Conservation (phyloP, 768 basidiomycete species). For the Mycena crocata region DNA sequence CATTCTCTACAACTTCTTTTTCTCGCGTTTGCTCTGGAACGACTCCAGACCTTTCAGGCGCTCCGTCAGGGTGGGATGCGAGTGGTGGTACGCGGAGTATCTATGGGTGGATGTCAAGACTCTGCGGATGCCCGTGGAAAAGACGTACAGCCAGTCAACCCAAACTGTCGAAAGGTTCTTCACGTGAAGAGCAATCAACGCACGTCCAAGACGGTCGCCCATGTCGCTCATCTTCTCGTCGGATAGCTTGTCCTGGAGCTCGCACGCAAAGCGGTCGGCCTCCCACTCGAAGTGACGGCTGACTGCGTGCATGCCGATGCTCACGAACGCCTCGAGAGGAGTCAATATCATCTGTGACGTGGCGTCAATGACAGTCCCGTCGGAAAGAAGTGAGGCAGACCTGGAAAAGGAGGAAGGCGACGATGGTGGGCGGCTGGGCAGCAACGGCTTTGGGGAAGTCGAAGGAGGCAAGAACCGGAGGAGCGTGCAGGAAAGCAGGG, state of each 20-base stretch:
- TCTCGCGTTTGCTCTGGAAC: constrained; percentile 53
- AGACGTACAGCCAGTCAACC: constrained; percentile 89
- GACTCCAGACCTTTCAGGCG: constrained; percentile 83
- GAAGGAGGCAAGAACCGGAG: constrained; percentile 83
- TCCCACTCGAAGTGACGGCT: constrained; percentile 92
- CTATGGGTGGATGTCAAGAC: constrained; percentile 51
- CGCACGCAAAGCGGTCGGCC: constrained; percentile 89
- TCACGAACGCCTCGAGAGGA: constrained; percentile 80
- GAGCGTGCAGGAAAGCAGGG: constrained; percentile 89
- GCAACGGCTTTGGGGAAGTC: constrained; percentile 78
- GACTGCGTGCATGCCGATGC: constrained; percentile 82
- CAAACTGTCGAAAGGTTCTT: constrained; percentile 94
- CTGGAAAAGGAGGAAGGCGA: constrained; percentile 91
- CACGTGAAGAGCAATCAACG: constrained; percentile 87
- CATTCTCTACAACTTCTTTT: constrained; percentile 24
- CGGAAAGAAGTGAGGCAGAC: constrained; percentile 38
- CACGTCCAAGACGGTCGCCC: constrained; percentile 86
- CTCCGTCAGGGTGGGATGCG: constrained; percentile 94
- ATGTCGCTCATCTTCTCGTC: constrained; percentile 80
- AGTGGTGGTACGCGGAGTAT: constrained; percentile 96
- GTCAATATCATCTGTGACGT: constrained; percentile 76
- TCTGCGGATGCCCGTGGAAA: constrained; percentile 20
- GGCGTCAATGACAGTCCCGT: neutral
- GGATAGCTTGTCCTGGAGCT: constrained; percentile 66
- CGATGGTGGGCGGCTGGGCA: constrained; percentile 78